Base-by-base conservation (phyloP, 2,329 filamentous ascomycete genomes). In the Xylaria sp. region DNA sequence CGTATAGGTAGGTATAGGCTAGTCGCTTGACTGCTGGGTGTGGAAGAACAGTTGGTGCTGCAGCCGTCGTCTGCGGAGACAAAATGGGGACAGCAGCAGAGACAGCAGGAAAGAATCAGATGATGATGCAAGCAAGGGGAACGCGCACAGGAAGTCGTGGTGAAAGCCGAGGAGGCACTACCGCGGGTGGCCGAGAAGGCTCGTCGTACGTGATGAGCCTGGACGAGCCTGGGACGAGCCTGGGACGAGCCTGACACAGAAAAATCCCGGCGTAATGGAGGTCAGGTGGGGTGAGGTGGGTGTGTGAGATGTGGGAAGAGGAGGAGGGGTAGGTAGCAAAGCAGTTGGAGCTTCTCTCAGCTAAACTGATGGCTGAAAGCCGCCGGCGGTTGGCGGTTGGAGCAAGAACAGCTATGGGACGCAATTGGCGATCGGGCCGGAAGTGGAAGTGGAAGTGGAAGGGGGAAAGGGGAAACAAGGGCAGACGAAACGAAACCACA, bases 21-120 rank as follows among this genome's bases (percentile, higher is more conserved):
- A 31, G 43, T 25, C 8, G 23, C 25, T 12, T 23, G 11, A 11
- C 17, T 45, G n/a, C 15, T 42, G 5, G n/a, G 25, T 4, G 42
- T 28, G 43, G 43, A 12, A 25, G 12, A 46, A n/a, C n/a, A n/a
- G n/a, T n/a, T 51, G 38, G 17, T 31, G 54, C 59, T 62, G 63
- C 61, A 64, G 57, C 53, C 57, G 60, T 53, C 60, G 60, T 63
- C 37, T 66, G 64, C 57, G 60, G 64, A 51, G 53, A 19, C n/a
- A 38, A 11, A 17, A 46, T n/a, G 21, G 17, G 53, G 47, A 47
- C 53, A 28, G 31, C 23, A 28, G 21, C 43, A 15, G 14, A 14
- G 19, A 15, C 21, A 15, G 12, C n/a, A 46, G 23, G 21, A 21
- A 19, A 58, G 21, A 33, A 56, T 63, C 49, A 63, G 63, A 57